Percentiles rank a stretch among this genome's conserved stretches.
Evolutionary conservation across 2,329 filamentous ascomycete genomes (phyloP).

Genomic region (Neofusicoccum umdonicola): DNA sequence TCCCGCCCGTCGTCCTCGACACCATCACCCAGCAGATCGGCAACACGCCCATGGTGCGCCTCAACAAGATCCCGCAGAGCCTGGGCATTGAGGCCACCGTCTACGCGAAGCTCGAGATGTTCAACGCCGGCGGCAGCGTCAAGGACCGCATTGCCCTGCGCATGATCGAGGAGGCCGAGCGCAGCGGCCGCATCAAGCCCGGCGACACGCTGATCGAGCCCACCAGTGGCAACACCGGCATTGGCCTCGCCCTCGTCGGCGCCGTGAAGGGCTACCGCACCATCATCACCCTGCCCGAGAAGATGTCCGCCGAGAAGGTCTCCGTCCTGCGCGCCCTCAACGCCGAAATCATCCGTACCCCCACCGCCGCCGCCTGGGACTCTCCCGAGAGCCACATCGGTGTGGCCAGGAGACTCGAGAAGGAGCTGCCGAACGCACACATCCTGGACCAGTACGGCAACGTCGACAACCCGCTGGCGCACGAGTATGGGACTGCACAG

Average conservation of each 20-base stretch:
- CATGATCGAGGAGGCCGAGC: slow-evolving; percentile 96
- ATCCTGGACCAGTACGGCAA: slow-evolving; percentile 98
- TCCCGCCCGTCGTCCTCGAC: slow-evolving; percentile 58
- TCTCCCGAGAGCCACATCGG: slow-evolving; percentile 95
- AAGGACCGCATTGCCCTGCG: slow-evolving; percentile 94
- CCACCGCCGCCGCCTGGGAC: slow-evolving; percentile 93
- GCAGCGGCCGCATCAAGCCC: slow-evolving; percentile 87
- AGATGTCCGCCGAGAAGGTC: slow-evolving; percentile 99
- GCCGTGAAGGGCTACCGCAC: slow-evolving; percentile 98
- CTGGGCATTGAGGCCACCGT: slow-evolving; percentile 85
- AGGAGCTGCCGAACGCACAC: slow-evolving; percentile 94
- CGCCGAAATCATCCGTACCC: slow-evolving; percentile 95
- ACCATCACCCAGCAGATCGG: slow-evolving; percentile 86
- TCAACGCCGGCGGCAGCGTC: slow-evolving; percentile 90
- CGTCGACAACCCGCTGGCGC: slow-evolving; percentile 83
- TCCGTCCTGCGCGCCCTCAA: slow-evolving; percentile 89
- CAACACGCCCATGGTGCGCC: slow-evolving; percentile 88
- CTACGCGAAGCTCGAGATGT: slow-evolving; percentile 88
- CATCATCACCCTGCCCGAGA: slow-evolving; percentile 97
- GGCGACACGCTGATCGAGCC: slow-evolving; percentile 97
- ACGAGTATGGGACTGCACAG: slow-evolving; percentile 91
- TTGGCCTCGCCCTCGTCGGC: slow-evolving; percentile 87
- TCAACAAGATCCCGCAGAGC: slow-evolving; percentile 90
- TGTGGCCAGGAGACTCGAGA: slow-evolving; percentile 82
- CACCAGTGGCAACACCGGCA: slow-evolving; percentile 96